These are phyloP conservation scores for Pythium aquatile DNA, from an alignment of 352 stramenopile genomes.

Conservation along the genomic window DNA sequence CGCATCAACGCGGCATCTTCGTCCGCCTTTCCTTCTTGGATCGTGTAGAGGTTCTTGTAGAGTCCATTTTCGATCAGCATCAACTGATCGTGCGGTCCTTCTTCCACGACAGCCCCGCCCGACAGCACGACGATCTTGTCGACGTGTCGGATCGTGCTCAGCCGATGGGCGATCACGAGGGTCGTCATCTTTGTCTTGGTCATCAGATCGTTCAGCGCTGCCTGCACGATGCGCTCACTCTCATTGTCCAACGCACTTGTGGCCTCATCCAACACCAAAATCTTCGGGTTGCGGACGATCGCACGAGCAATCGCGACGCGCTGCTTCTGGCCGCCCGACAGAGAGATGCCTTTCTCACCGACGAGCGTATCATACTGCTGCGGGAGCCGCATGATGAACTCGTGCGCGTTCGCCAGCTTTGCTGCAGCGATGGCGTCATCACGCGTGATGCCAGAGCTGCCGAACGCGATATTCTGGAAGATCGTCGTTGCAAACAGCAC, in stretches of 20 bases:
- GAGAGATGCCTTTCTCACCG: conserved; percentile 67
- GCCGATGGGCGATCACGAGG: conserved; percentile 92
- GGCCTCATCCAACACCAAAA: conserved; percentile 60
- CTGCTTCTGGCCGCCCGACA: conserved; percentile 70
- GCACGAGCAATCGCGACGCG: conserved; percentile 64
- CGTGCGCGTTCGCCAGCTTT: conserved; percentile 25
- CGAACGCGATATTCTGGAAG: conserved; percentile 76
- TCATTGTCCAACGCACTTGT: conserved; percentile 67
- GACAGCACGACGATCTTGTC: conserved; percentile 64
- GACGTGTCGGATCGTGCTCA: conserved; percentile 64
- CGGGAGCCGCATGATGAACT: conserved; percentile 37
- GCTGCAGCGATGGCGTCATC: conserved; percentile 17
- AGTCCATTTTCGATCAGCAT: conserved; percentile 50
- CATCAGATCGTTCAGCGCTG: conserved; percentile 54
- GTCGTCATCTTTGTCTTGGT: conserved; percentile 70
- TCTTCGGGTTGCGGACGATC: conserved; percentile 43
- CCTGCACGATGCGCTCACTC: conserved; percentile 78
- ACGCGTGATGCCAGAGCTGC: background rate
- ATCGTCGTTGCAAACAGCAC: conserved; percentile 82
- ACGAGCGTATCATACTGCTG: conserved; percentile 51
- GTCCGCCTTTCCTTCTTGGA: conserved; percentile 29
- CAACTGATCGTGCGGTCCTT: conserved; percentile 45
- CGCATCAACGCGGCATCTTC: conserved; percentile 10
- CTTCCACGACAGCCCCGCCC: conserved; percentile 41
- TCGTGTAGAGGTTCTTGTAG: conserved; percentile 37